Base-by-base conservation (phyloP, 2,329 filamentous ascomycete genomes). In the Fusarium keratoplasticum region DNA sequence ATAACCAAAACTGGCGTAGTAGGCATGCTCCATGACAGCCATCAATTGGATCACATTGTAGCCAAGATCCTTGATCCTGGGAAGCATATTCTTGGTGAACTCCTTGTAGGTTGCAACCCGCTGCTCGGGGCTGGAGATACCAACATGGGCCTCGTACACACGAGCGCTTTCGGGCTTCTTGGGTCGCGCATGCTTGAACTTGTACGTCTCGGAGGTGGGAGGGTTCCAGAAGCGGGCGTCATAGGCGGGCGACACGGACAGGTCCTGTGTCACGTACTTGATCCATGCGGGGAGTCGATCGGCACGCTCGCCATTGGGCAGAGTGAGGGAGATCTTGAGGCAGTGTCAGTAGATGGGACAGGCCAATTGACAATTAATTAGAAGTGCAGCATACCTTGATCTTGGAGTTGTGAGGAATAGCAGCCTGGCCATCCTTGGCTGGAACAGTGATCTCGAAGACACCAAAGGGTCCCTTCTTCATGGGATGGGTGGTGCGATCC, bases 11-110 rank as follows among this genome's bases (percentile, higher is more conserved):
- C 96, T 98, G 79, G 96, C 96, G 82, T 99, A 99, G 87, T 99
- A 99, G 59, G 96, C 96, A 84, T 99, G 96, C 82, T 99, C 96
- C 96, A 99, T 99, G 80, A 99, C 89, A 54, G 96, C 96, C 96
- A 99, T 99, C 73, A 99, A 88, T 82, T 99, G 96, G 76, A 99
- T 98, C 64, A 95, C 94, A 81, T 99, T 98, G 87, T 99, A 99
- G 44, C 96, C 96, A 50, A 98, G 87, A 73, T 91, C 87, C 80
- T 95, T 93, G 85, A 99, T 98, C 67, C 96, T 91, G 18, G 96
- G 95, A 9, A 99, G 89, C 89, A 98, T 95, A 82, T 94, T 95
- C 79, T 92, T 88, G 3, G 96, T 98, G 82, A 99, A 99, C 84
- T 99, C 95, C 83, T 98, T 98, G 89, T 98, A 99, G 8, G 95